Base-by-base conservation (phyloP, 345 rosid genomes). In the Aurinia saxatilis region DNA sequence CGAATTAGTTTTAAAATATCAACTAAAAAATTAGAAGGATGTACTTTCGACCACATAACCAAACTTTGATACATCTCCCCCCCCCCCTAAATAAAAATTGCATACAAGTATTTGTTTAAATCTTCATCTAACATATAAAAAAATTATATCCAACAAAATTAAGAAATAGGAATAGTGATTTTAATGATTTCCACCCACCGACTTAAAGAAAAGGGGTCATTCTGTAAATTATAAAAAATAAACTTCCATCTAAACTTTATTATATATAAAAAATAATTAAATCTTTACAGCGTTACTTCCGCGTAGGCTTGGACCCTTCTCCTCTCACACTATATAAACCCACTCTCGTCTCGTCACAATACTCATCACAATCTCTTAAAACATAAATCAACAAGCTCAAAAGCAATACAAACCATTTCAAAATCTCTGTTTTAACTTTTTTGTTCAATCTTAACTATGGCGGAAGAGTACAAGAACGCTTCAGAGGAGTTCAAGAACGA, bases 401-500 rank as follows among this genome's bases (percentile, higher is more conserved):
- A 42, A 53, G 36, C 67, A 36, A 39, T 11, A 6, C 6, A 36
- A 66, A 57, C n/a, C 42, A 21, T 2, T 21, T 67, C 29, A 3
- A 27, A 16, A 16, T 14, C 34, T 0, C 25, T 21, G 30, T 42
- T 4, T 2, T 46, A 23, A 7, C 2, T 2, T 31, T 6, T 41
- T 12, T 5, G 10, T 27, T 18, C 18, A 60, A 6, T 15, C 34
- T 13, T 7, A 35, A 45, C 45, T 15, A 84, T 86, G 95, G 90
- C 90, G 1, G 90, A 82, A 30, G 76, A 80, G 70, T 44, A 57
- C 57, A 54, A 51, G 66, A 21, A 21, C 4, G 25, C 25, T 21
- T 21, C 25, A 2, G 25, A 21, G 25, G 25, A 21, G 25, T 21
- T 21, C 25, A 21, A 21, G 25, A 2, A 2, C 2, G 89, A 83